Evolutionary conservation across 495 filamentous ascomycete species (phyloP).

Genomic region (Penicillium steckii): DNA sequence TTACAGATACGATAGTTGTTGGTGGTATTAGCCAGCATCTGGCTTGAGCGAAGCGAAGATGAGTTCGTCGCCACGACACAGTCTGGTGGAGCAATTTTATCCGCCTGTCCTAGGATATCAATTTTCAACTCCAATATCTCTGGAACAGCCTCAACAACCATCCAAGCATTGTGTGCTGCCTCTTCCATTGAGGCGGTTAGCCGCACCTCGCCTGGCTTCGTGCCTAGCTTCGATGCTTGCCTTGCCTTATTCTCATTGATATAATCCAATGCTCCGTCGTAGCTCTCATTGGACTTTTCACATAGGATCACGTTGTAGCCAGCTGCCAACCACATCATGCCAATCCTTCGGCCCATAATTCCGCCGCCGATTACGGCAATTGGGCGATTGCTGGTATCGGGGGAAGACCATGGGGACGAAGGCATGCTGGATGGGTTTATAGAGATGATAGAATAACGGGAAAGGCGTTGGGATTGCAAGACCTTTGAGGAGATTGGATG

Average conservation of each 20-base stretch:
- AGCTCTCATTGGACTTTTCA: constrained; percentile 25
- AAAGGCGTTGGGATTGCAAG: background rate
- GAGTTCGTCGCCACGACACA: constrained; percentile 22
- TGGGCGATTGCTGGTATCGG: constrained; percentile 29
- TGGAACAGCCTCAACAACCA: constrained; percentile 22
- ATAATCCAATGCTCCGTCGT: constrained; percentile 27
- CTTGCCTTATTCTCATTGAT: constrained; percentile 28
- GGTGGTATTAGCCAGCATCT: constrained; percentile 27
- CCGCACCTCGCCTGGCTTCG: constrained; percentile 20
- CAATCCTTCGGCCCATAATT: constrained; percentile 40
- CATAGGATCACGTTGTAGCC: constrained; percentile 34
- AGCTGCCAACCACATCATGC: constrained; percentile 29
- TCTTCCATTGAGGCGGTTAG: constrained; percentile 30
- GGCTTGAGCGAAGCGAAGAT: constrained; percentile 17
- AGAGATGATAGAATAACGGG: background rate
- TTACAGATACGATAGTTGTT: constrained; percentile 36
- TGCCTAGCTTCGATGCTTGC: constrained; percentile 32
- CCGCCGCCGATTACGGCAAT: constrained; percentile 42
- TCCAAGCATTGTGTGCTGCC: constrained; percentile 43
- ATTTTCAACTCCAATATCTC: constrained; percentile 22
- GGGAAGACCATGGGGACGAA: constrained; percentile 14
- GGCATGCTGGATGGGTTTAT: constrained; percentile 6
- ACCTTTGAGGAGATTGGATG: too few relatives aligned
- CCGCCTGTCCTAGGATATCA: constrained; percentile 11
- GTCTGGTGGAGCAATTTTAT: constrained; percentile 14